Conservation (phyloP, 2,329 filamentous ascomycete genomes). For the Cladosporium phlei region DNA sequence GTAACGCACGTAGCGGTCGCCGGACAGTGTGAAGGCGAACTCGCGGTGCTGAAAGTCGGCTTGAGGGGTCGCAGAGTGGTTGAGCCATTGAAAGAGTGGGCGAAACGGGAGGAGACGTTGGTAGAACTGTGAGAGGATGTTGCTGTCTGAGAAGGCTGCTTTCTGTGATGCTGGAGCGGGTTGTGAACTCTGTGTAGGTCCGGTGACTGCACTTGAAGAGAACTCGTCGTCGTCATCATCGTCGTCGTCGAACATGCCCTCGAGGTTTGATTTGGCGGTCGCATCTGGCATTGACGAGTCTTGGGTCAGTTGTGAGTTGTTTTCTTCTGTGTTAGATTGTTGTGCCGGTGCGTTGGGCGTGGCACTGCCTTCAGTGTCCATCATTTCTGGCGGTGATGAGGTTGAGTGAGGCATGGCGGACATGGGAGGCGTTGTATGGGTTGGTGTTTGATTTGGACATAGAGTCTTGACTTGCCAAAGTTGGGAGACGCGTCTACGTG, state of each 20-base stretch:
- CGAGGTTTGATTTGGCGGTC: conserved; percentile 34
- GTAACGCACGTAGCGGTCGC: conserved; percentile 88
- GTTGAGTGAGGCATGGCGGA: conserved; percentile 44
- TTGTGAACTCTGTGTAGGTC: conserved; percentile 40
- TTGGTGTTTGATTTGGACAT: conserved; percentile 13
- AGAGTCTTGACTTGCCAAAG: background rate
- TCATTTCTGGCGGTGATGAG: conserved; percentile 25
- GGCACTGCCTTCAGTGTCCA: conserved; percentile 26
- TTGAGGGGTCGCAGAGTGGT: conserved; percentile 80
- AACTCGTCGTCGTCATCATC: conserved; percentile 56
- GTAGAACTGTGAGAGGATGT: conserved; percentile 90
- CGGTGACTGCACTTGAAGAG: conserved; percentile 49
- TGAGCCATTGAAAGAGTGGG: conserved; percentile 94
- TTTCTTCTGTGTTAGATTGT: conserved; percentile 17
- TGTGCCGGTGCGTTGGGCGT: conserved; percentile 30
- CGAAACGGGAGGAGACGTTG: conserved; percentile 93
- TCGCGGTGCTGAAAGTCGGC: conserved; percentile 90
- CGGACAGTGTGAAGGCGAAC: conserved; percentile 91
- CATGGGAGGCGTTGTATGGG: background rate
- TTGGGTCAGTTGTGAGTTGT: conserved; percentile 8
- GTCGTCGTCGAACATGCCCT: conserved; percentile 57
- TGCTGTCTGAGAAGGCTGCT: conserved; percentile 58
- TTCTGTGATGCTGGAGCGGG: conserved; percentile 18
- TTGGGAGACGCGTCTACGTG: too few relatives aligned
- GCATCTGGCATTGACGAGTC: conserved; percentile 10